Evolutionary conservation across 2,329 filamentous ascomycete species (phyloP), one percentile per base, ranked within the genome.

Genomic region (Teratosphaeriaceae sp.): DNA sequence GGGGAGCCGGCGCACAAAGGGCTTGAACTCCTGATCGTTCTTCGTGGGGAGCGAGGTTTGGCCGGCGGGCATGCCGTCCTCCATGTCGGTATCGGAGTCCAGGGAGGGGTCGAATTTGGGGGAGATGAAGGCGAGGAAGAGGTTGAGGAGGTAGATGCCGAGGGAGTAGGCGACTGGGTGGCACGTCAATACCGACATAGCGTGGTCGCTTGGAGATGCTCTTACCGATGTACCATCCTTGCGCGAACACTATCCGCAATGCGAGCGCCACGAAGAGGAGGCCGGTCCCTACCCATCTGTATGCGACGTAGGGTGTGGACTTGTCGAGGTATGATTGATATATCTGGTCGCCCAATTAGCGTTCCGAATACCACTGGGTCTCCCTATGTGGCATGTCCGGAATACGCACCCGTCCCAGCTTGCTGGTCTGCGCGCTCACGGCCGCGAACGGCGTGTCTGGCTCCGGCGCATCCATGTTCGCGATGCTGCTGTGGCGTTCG

Each of bases 51-150:
- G 80, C 20, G 80, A 79, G 42, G 84, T 83, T 42, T 57, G 48
- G 43, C 59, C 59, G 13, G 87, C 78, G 19, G 61, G 56, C 18
- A 57, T 63, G 48, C 92, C 92, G 58, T 96, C 90, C 69, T 98
- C 92, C 77, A 97, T 90, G 53, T 94, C 89, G 63, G 88, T 92
- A 66, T 98, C 92, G 64, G 88, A 75, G 63, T 95, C 90, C 63
- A 92, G 87, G 52, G 88, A 94, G 43, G 92, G 92, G 72, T 98
- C 92, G 74, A 98, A 97, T 74, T 98, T 98, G 58, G 92, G 92
- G 62, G 90, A 87, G 43, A 98, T 78, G 75, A 98, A 98, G 57
- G 92, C 92, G 64, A 98, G 87, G 78, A 98, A 98, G 48, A 98
- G 82, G 72, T 98, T 98, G 49, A 98, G 82, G 37, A 98, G 85